These are phyloP conservation scores for Diplodia corticola DNA, from an alignment of 2,329 filamentous ascomycete genomes.

Conservation along the genomic window DNA sequence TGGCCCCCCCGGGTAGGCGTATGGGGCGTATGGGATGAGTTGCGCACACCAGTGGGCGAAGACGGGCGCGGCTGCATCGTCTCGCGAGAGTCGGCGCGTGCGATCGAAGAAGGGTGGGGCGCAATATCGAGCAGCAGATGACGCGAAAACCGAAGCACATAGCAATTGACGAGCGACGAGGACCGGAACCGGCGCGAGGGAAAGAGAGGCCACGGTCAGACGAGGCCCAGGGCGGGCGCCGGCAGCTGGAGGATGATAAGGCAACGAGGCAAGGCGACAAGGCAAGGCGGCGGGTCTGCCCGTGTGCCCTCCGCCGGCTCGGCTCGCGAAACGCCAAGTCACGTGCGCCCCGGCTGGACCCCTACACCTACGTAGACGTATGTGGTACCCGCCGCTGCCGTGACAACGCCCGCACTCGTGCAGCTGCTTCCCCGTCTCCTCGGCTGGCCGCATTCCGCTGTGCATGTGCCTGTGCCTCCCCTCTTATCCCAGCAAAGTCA, in stretches of 20 bases:
- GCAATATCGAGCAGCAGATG: background rate
- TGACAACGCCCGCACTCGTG: background rate
- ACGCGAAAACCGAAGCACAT: background rate
- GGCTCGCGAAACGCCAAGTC: slow-evolving; percentile 3
- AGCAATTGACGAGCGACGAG: background rate
- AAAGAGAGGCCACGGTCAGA: background rate
- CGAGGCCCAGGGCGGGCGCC: background rate
- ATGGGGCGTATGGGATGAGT: too few relatives aligned
- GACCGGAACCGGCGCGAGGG: background rate
- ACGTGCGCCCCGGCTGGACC: background rate
- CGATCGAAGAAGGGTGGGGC: too few relatives aligned
- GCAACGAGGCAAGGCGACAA: background rate
- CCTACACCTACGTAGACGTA: too few relatives aligned
- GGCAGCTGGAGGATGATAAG: slow-evolving; percentile 9
- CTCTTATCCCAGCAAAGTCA: background rate
- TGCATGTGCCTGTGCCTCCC: background rate
- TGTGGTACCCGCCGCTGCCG: background rate
- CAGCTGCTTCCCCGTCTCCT: background rate
- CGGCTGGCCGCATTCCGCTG: background rate
- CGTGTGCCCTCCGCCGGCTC: slow-evolving; percentile 1
- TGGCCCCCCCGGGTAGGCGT: background rate
- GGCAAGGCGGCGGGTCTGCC: too few relatives aligned
- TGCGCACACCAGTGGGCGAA: background rate
- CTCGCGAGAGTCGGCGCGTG: background rate
- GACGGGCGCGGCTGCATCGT: background rate